These are phyloP conservation scores for Agrocybe praecox DNA, from an alignment of 768 basidiomycete genomes.

Conservation along the genomic window DNA sequence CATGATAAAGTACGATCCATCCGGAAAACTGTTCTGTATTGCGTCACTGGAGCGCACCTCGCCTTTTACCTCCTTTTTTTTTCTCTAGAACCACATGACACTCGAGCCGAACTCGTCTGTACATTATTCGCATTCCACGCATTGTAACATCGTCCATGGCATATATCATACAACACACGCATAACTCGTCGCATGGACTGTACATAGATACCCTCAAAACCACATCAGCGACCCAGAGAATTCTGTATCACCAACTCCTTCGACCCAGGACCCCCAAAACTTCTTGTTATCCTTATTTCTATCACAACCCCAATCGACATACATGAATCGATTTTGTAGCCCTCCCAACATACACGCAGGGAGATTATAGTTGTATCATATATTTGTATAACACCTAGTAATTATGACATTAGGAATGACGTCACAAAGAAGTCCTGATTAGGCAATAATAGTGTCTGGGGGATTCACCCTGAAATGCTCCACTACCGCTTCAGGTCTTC, in stretches of 20 bases:
- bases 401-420: conserved; percentile 8
- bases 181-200: conserved; percentile 5
- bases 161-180: conserved; percentile 10
- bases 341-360: conserved; percentile 11
- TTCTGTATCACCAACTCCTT: background rate
- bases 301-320: conserved; percentile 13
- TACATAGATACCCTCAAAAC: conserved; percentile 13
- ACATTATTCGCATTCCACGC: conserved; percentile 17
- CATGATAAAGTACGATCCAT: background rate
- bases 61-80: background rate
- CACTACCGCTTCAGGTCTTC: conserved; percentile 47
- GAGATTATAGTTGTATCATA: conserved; percentile 7
- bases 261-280: background rate
- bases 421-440: background rate
- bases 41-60: no score
- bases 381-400: background rate
- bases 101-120: background rate
- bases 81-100: background rate
- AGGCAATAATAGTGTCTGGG: conserved; percentile 15
- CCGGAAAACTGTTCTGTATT: no score
- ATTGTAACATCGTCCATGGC: conserved; percentile 14
- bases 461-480: background rate
- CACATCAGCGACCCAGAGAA: background rate
- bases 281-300: background rate
- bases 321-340: conserved; percentile 24